Base-by-base conservation (phyloP, 2,329 filamentous ascomycete species). In the Raffaelea deltoideospora region DNA sequence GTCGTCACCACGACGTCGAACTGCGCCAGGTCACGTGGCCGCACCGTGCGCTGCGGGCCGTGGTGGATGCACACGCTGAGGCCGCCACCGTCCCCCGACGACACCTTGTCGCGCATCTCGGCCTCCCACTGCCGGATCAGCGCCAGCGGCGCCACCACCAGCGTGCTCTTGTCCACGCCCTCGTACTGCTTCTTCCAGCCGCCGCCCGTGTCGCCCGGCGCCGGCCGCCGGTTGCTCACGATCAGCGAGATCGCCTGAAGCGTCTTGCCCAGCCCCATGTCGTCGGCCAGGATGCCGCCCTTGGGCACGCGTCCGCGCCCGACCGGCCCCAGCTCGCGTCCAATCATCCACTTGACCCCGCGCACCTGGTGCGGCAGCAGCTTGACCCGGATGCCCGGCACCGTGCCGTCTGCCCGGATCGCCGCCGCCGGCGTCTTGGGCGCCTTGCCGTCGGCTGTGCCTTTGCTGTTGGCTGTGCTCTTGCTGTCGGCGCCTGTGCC, bases 1-100 rank as follows among this genome's bases (percentile, higher is more conserved):
- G 90, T 98, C 1, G 92, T 98, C 48, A 98, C 84, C 24, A 98
- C 88, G 18, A 98, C 84, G 53, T 98, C 88, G 53, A 90, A 95
- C 44, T 74, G 69, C 43, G 80, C 79, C 29, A 98, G 64, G 33
- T 88, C 79, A 33, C 76, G 70, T 41, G 72, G 74, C 3, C 73
- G 69, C 54, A 94, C 94, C 2, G 85, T 85, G 11, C 90, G 76
- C 43, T 78, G 77, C 1, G 86, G 75, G 0, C 90, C 90, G 52
- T 98, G 90, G 49, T 98, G 92, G 2, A 98, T 80, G 42, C 80
- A 78, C 5, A 96, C 86, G 44, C 76, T 78, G 34, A 96, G 64
- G n/a, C 17, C 66, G 68, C 45, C 87, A 81, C 3, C 71, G 8
- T 8, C 23, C 3, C 71, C 69, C 26, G 65, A 63, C 3, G 33